phyloP scores from a whole-genome alignment of 2,329 filamentous ascomycete species.

The Epichloe bromicola region DNA sequence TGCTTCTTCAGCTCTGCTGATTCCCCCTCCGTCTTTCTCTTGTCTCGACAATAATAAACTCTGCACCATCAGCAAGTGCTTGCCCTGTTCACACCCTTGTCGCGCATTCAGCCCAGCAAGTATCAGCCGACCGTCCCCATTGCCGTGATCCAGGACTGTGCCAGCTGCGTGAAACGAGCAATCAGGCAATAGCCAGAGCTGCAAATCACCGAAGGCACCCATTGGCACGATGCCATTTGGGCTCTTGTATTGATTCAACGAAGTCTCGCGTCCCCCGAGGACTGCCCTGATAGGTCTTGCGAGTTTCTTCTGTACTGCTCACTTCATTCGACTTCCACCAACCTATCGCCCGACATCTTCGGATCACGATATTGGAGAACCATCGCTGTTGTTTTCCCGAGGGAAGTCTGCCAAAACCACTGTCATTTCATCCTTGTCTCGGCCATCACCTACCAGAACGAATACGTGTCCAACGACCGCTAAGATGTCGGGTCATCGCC shows the following conservation, averaged over 20 bases:
- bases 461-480: not conserved
- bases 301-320: not conserved
- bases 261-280: constrained; percentile 2
- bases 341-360: too few species aligned
- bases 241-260: not conserved
- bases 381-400: too few species aligned
- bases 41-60: not conserved
- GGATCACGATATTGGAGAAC: too few species aligned
- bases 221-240: constrained; percentile 5
- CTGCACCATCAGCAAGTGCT: not conserved
- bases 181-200: not conserved
- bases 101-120: not conserved
- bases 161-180: not conserved
- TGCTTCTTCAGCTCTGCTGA: not conserved
- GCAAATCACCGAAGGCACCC: not conserved
- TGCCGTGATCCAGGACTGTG: not conserved
- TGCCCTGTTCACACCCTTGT: not conserved
- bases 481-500: constrained; percentile 24
- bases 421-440: not conserved
- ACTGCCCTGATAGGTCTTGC: not conserved
- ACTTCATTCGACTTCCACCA: not conserved
- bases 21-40: not conserved
- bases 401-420: not conserved
- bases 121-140: not conserved
- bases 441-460: not conserved